These are phyloP conservation scores for Leccinum subgranulosum DNA, from an alignment of 768 basidiomycete species.

Conservation along the genomic window DNA sequence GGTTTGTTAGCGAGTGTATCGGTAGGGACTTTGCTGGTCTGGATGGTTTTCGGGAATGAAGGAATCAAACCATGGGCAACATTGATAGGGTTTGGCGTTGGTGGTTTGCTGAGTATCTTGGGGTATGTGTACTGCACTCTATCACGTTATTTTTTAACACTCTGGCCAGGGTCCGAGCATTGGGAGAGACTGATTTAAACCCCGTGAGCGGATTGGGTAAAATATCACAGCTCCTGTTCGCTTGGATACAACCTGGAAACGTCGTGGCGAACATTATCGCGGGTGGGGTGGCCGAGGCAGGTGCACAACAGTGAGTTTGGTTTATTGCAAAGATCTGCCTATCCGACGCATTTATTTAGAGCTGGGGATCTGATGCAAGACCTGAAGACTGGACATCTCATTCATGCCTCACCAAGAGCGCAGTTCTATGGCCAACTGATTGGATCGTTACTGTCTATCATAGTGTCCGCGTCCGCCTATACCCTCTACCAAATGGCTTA, in stretches of 20 bases:
- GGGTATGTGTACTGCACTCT: slow-evolving; percentile 51
- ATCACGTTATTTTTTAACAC: slow-evolving; percentile 5
- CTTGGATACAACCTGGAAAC: slow-evolving; percentile 91
- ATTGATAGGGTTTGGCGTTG: slow-evolving; percentile 75
- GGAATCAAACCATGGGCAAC: slow-evolving; percentile 97
- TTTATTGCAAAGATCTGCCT: not conserved
- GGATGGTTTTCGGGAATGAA: slow-evolving; percentile 85
- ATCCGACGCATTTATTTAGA: slow-evolving; percentile 36
- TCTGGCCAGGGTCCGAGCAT: slow-evolving; percentile 70
- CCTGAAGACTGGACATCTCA: slow-evolving; percentile 93
- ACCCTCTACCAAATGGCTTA: slow-evolving; percentile 86
- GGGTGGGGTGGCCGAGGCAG: slow-evolving; percentile 93
- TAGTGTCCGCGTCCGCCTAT: slow-evolving; percentile 87
- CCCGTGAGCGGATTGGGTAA: slow-evolving; percentile 93
- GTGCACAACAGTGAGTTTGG: slow-evolving; percentile 76
- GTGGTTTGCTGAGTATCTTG: slow-evolving; percentile 80
- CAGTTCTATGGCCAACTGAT: slow-evolving; percentile 95
- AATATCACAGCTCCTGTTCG: slow-evolving; percentile 91
- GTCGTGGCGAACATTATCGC: slow-evolving; percentile 98
- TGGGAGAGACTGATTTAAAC: slow-evolving; percentile 95
- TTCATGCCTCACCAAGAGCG: slow-evolving; percentile 85
- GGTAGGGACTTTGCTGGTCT: slow-evolving; percentile 76
- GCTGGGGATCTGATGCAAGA: slow-evolving; percentile 99
- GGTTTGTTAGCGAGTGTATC: slow-evolving; percentile 64
- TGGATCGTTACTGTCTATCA: slow-evolving; percentile 82